Evolutionary conservation across 768 basidiomycete species (phyloP).

Genomic region (Collybiopsis confluens): DNA sequence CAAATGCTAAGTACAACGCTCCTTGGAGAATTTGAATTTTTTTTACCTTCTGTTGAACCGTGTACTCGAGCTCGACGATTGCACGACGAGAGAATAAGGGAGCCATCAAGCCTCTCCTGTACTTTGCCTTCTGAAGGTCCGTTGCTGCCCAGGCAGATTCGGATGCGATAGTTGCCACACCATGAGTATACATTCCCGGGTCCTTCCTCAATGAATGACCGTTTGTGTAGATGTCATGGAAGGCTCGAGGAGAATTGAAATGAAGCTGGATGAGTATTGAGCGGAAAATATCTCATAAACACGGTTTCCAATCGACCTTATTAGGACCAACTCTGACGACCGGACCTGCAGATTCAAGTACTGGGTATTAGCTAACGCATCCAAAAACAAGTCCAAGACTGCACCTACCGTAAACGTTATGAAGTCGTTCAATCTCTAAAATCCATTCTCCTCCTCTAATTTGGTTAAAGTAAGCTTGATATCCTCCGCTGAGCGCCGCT

Average conservation of each 20-base stretch:
- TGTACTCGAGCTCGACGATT: slow-evolving; percentile 12
- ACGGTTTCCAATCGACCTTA: slow-evolving; percentile 12
- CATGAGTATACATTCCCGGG: slow-evolving; percentile 8
- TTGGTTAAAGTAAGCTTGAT: slow-evolving; percentile 25
- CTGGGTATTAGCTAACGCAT: neutral
- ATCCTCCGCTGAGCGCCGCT: slow-evolving; percentile 22
- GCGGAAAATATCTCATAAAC: neutral
- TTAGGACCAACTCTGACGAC: slow-evolving; percentile 22
- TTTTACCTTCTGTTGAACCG: slow-evolving; percentile 12
- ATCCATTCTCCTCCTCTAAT: slow-evolving; percentile 21
- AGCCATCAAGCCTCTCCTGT: slow-evolving; percentile 12
- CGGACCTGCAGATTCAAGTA: slow-evolving; percentile 12
- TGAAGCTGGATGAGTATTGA: slow-evolving; percentile 16
- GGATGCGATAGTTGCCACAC: slow-evolving; percentile 5
- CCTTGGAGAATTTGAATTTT: too few relatives aligned
- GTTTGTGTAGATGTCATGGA: slow-evolving; percentile 19
- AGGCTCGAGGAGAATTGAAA: slow-evolving; percentile 18
- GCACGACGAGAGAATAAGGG: slow-evolving; percentile 16
- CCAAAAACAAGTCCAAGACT: neutral
- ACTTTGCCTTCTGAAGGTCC: slow-evolving; percentile 13
- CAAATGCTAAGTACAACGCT: neutral
- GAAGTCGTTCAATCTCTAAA: slow-evolving; percentile 22
- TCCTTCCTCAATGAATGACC: slow-evolving; percentile 14
- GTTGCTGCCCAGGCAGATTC: slow-evolving; percentile 10
- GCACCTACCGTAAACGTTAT: slow-evolving; percentile 22